Percentiles rank a stretch among this genome's conserved stretches.
Evolutionary conservation across 805 yeast genomes (phyloP).

Genomic region (Candida silvicultrix): DNA sequence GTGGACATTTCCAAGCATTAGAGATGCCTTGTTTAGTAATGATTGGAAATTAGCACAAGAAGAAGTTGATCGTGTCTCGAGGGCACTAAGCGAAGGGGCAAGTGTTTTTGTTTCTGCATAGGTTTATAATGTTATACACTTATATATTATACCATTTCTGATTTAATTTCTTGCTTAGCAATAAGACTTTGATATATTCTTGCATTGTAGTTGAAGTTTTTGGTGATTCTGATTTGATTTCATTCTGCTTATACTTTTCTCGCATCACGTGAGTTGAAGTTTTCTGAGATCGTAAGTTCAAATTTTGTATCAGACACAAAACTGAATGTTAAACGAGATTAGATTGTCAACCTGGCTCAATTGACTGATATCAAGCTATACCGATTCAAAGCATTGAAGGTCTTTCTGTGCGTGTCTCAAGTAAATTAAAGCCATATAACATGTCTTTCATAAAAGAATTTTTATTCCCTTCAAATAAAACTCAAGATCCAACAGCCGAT

Average conservation of each 20-base stretch:
- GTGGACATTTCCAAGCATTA: slow-evolving; percentile 70
- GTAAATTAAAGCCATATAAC: background rate
- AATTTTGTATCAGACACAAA: background rate
- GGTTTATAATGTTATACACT: background rate
- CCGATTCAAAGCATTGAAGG: too few species aligned
- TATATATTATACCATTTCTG: background rate
- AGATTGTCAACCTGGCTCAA: too few species aligned
- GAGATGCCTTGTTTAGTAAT: slow-evolving; percentile 53
- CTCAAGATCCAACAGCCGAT: slow-evolving; percentile 16
- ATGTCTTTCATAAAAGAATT: slow-evolving; percentile 23
- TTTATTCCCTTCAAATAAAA: slow-evolving; percentile 19
- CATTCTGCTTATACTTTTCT: background rate
- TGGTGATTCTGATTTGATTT: background rate
- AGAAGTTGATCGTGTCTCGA: slow-evolving; percentile 40
- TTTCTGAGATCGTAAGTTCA: background rate
- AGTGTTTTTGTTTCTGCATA: slow-evolving; percentile 22
- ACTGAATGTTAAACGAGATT: background rate
- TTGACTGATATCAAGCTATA: too few species aligned
- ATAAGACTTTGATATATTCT: too few species aligned
- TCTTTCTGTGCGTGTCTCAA: too few species aligned
- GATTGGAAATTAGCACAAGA: slow-evolving; percentile 49
- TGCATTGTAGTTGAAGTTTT: too few species aligned
- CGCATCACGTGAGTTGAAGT: background rate
- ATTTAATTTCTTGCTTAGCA: background rate
- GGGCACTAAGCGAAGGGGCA: slow-evolving; percentile 26